These are phyloP conservation scores for Cladosporium sp. DNA, from an alignment of 2,329 filamentous ascomycete species.

Conservation along the genomic window DNA sequence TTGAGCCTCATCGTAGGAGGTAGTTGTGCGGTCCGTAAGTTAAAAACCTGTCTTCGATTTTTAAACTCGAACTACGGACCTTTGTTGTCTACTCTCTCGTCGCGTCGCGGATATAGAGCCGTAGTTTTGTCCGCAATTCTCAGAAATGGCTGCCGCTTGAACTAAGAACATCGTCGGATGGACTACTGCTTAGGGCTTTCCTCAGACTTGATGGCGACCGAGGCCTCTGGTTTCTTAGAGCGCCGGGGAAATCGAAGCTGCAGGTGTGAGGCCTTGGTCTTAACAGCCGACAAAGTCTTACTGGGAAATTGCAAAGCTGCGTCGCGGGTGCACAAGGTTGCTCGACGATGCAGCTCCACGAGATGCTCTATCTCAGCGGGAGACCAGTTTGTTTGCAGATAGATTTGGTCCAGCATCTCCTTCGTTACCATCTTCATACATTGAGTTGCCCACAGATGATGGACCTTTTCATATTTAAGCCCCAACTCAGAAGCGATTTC, in stretches of 20 bases:
- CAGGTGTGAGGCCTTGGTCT: background rate
- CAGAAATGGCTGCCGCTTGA: background rate
- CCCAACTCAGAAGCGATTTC: background rate
- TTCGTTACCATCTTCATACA: background rate
- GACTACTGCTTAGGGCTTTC: background rate
- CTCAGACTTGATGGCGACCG: background rate
- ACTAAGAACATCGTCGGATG: background rate
- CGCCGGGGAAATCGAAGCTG: background rate
- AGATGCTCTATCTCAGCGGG: background rate
- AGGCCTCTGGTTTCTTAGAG: background rate
- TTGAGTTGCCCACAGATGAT: background rate
- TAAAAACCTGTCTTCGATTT: background rate
- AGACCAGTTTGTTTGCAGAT: background rate
- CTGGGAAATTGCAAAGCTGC: background rate
- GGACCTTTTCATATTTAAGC: background rate
- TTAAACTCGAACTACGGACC: background rate
- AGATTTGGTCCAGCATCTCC: background rate
- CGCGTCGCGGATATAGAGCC: background rate
- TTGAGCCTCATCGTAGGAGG: background rate
- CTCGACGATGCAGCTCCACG: background rate
- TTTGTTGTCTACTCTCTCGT: background rate
- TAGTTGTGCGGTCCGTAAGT: background rate
- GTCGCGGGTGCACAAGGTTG: background rate
- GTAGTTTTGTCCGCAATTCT: background rate
- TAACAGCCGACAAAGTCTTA: background rate